A percentile compares a stretch with the other conserved stretches of the same genome.
phyloP scores from a whole-genome alignment of 2,329 filamentous ascomycete species.

The Dactylellina sp. region DNA sequence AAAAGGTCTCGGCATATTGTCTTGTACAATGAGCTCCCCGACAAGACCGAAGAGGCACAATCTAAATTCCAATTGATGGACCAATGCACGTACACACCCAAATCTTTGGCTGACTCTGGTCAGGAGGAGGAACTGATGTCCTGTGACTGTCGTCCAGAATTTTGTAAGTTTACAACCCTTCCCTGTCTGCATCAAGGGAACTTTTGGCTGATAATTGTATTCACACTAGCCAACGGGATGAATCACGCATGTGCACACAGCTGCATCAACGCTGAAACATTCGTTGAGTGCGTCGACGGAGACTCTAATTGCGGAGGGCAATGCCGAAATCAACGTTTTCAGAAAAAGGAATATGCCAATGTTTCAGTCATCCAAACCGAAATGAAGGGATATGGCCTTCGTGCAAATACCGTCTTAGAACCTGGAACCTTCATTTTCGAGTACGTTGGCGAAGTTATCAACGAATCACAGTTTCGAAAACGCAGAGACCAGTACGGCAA shows the following conservation, averaged over 20 bases:
- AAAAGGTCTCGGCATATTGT: constrained; percentile 50
- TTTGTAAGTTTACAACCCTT: constrained; percentile 74
- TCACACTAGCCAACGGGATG: constrained; percentile 68
- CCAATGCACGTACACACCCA: constrained; percentile 90
- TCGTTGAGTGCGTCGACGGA: constrained; percentile 89
- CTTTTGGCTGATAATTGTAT: constrained; percentile 61
- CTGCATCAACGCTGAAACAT: constrained; percentile 97
- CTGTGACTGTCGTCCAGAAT: constrained; percentile 94
- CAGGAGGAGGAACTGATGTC: constrained; percentile 79
- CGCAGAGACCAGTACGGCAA: constrained; percentile 94
- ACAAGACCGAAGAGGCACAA: constrained; percentile 81
- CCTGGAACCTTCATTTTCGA: constrained; percentile 95
- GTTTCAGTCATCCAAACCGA: constrained; percentile 97
- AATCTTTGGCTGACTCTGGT: constrained; percentile 89
- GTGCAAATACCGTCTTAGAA: constrained; percentile 80
- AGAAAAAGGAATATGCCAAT: constrained; percentile 86
- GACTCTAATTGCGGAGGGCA: constrained; percentile 87
- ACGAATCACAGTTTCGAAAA: constrained; percentile 86
- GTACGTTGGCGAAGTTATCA: constrained; percentile 98
- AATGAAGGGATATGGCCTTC: constrained; percentile 95
- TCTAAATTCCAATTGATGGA: constrained; percentile 82
- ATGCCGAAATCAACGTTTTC: constrained; percentile 96
- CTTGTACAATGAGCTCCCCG: constrained; percentile 79
- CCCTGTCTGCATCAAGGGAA: constrained; percentile 58
- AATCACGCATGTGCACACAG: constrained; percentile 95